Percentiles rank a stretch among this genome's conserved stretches.
Conservation (phyloP, 306 rosid species). For the Prunus armeniaca region DNA sequence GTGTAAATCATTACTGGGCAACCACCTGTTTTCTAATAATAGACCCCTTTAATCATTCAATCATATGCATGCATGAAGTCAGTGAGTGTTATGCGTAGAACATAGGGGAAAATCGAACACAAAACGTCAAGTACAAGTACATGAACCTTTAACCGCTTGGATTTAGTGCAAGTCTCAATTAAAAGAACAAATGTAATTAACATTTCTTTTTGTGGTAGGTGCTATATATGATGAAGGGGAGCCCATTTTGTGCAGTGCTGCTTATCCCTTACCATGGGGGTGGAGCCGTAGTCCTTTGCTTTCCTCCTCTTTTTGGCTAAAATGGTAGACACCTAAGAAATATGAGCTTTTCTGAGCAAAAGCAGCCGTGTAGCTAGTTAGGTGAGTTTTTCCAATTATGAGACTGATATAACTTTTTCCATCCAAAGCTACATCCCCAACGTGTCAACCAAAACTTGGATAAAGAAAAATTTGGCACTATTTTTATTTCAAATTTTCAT, state of each 20-base stretch:
- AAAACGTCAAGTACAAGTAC: background rate
- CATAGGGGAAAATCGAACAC: background rate
- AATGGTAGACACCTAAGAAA: conserved; percentile 1
- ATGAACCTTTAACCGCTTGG: background rate
- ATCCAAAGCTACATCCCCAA: background rate
- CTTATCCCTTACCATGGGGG: background rate
- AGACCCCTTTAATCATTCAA: background rate
- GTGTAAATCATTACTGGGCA: background rate
- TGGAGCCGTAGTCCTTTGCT: background rate
- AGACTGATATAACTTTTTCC: background rate
- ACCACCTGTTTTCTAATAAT: background rate
- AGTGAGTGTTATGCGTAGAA: background rate
- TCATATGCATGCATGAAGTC: background rate
- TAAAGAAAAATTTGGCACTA: background rate
- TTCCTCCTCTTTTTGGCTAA: background rate
- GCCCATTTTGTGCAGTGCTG: background rate
- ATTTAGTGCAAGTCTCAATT: background rate
- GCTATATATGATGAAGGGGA: background rate
- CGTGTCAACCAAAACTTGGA: background rate
- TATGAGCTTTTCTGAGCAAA: background rate
- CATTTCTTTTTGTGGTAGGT: background rate
- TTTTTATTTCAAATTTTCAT: background rate
- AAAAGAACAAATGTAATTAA: too few relatives aligned
- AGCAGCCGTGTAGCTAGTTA: background rate
- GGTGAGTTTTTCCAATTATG: background rate